phyloP scores from a whole-genome alignment of 2,329 filamentous ascomycete species.

The Clarireedia homoeocarpa region DNA sequence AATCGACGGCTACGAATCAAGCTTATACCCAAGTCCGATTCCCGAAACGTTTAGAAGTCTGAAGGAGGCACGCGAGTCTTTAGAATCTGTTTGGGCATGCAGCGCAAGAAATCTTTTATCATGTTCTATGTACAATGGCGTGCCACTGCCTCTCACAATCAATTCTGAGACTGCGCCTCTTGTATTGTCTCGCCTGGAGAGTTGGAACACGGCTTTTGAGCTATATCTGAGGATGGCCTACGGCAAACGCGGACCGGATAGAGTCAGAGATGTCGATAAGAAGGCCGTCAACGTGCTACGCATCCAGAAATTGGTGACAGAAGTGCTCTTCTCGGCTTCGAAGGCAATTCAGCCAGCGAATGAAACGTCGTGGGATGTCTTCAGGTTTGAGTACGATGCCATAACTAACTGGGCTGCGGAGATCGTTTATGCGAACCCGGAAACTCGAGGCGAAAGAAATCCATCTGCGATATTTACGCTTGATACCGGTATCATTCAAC shows the following conservation, averaged over 20 bases:
- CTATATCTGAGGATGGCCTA: background rate
- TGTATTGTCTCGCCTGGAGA: background rate
- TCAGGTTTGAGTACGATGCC: background rate
- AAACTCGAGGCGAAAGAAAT: background rate
- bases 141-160: background rate
- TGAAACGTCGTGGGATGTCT: slow-evolving; percentile 11
- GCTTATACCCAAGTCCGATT: background rate
- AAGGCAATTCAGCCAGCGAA: background rate
- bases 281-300: background rate
- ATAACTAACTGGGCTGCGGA: slow-evolving; percentile 5
- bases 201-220: slow-evolving; percentile 1
- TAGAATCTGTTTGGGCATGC: slow-evolving; percentile 6
- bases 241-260: background rate
- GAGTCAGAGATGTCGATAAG: background rate
- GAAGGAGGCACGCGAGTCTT: slow-evolving; percentile 1
- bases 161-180: background rate
- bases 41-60: background rate
- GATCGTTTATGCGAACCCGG: background rate
- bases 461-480: slow-evolving; percentile 40
- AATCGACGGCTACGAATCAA: background rate
- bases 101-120: background rate
- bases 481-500: slow-evolving; percentile 53
- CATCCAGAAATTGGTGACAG: background rate
- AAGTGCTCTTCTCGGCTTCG: slow-evolving; percentile 1
- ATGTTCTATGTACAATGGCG: slow-evolving; percentile 5